Evolutionary conservation across 805 yeast genomes (phyloP), one percentile per base, ranked within the genome.

Genomic region (Candida broadrunensis): DNA sequence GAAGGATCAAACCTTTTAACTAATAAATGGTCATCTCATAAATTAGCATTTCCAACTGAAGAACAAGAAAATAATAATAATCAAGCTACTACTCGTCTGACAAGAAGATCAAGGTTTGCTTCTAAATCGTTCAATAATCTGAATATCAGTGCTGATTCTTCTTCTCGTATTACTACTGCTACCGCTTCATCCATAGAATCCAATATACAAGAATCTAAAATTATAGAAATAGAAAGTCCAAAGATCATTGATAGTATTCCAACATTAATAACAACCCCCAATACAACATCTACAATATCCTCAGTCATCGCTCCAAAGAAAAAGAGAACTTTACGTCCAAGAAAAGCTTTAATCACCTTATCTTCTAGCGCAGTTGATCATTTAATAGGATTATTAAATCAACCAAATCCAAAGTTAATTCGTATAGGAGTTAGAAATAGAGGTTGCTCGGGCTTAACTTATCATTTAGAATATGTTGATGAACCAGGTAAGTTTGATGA

Each of bases 401-500:
- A 81, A 49, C 98, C 98, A 4, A 80, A 80, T 35, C 98, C 98
- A 11, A 81, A 91, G 65, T 72, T 88, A 55, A 88, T 93, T 36
- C 77, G 97, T 52, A 83, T 93, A 12, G 96, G 97, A 13, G 98
- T 95, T n/a, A 80, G 80, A 49, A 93, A 93, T 65, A 76, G 98
- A 58, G 99, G 99, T 4, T 93, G 99, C 62, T 91, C 98, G 0
- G 99, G 99, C 0, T 74, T 93, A 45, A 82, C 96, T 0, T 93
- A 93, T 63, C 84, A 89, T 62, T 69, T 93, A 47, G 96, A 89
- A 58, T 93, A 93, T 65, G 97, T 93, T 31, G 77, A 81, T 21
- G 74, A 78, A 58, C 91, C 97, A 7, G 96, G 90, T n/a, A 88
- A 89, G 67, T 93, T 91, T 55, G 99, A 93, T 63, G 99, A 93